These are phyloP conservation scores for Oryza glumipatula DNA, from an alignment of 176 grass and related monocot species.

Conservation along the genomic window DNA sequence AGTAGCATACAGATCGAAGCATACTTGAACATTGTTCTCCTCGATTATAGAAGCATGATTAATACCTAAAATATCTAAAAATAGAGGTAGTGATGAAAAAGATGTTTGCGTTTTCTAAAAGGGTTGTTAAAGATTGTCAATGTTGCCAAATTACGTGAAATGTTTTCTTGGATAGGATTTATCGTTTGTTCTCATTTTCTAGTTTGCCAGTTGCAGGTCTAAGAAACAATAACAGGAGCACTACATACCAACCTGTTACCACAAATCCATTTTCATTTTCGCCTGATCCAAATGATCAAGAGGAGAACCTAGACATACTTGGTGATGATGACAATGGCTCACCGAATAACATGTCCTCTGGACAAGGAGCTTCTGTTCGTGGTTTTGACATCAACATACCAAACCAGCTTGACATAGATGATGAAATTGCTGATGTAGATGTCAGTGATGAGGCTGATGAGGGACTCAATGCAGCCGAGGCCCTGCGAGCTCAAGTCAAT, in stretches of 20 bases:
- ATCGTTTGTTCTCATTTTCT: conserved; percentile 31
- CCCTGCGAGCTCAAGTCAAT: conserved; percentile 65
- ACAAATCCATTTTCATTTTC: conserved; percentile 57
- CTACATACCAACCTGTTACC: conserved; percentile 45
- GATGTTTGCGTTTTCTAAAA: not conserved
- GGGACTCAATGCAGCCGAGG: conserved; percentile 80
- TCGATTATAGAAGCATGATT: conserved; percentile 5
- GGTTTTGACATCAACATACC: conserved; percentile 76
- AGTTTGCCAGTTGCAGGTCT: conserved; percentile 38
- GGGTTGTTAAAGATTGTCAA: conserved; percentile 1
- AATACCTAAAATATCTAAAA: not conserved
- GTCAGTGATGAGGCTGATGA: conserved; percentile 73
- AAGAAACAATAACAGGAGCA: conserved; percentile 57
- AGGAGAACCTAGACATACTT: conserved; percentile 84
- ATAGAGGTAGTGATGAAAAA: not conserved
- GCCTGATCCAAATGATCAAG: conserved; percentile 62
- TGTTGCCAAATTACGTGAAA: conserved; percentile 8
- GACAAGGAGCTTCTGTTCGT: conserved; percentile 25
- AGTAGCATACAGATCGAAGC: not conserved
- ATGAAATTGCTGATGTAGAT: conserved; percentile 92
- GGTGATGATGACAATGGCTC: conserved; percentile 71
- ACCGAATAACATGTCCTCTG: conserved; percentile 41
- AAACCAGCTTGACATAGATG: conserved; percentile 65
- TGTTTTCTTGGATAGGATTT: conserved; percentile 6
- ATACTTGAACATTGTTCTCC: not conserved